Evolutionary conservation across 2,329 filamentous ascomycete genomes (phyloP), one percentile per base, ranked within the genome.

Genomic region (Penicillium sp.): DNA sequence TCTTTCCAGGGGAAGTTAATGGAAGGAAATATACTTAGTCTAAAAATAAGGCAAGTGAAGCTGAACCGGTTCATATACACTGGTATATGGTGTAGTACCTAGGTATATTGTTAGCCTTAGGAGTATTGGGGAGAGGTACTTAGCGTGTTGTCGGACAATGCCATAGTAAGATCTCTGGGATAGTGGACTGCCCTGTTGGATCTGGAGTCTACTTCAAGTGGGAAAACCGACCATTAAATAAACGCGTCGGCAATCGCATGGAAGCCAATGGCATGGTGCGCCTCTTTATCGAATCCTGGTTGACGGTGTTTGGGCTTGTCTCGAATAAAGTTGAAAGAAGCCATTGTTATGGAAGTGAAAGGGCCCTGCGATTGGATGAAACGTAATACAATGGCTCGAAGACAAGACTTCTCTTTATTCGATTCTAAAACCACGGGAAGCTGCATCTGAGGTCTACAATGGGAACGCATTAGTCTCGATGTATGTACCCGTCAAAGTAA

Each of bases 391-490:
- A 24, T 24, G 34, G 10, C 34, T 10, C 3, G 24, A 24, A 24
- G 42, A 31, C n/a, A 34, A 11, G n/a, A n/a, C n/a, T n/a, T n/a
- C n/a, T 37, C 41, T 29, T 37, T 31, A 16, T 38, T 37, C 34
- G 22, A 37, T 20, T 14, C 2, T 13, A 3, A 14, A n/a, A 18
- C 24, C 16, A 31, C 29, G n/a, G 29, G 6, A 34, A 16, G 31
- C 14, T 16, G 31, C 31, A 11, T 34, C 29, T 24, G 2, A 7
- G 23, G 18, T 20, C 24, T 18, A 34, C 31, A 26, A 26, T 9
- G 7, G 6, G 3, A 9, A 26, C 24, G 24, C 1, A 26, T 26
- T 16, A 4, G 14, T 3, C 9, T 18, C 9, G 14, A 18, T 11
- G 16, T 11, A 11, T 4, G 31, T 34, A 34, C 10, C 8, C 14